A percentile compares a stretch with the other conserved stretches of the same genome.
phyloP scores from a whole-genome alignment of 768 basidiomycete species.

The Lentinula edodes region DNA sequence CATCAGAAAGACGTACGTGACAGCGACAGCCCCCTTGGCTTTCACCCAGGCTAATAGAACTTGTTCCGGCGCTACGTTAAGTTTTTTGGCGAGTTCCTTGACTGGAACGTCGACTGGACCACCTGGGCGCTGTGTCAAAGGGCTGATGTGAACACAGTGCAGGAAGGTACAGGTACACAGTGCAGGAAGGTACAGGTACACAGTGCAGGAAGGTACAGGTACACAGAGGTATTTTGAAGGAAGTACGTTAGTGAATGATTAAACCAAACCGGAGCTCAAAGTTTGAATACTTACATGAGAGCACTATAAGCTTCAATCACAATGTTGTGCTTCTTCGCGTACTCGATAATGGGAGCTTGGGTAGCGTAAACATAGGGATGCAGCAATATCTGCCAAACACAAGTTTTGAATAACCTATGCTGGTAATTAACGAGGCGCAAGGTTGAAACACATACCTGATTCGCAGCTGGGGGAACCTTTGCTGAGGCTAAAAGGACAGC shows the following conservation, averaged over 20 bases:
- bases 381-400: slow-evolving; percentile 44
- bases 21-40: slow-evolving; percentile 57
- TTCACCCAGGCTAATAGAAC: slow-evolving; percentile 70
- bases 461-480: slow-evolving; percentile 59
- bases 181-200: too few species aligned
- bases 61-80: slow-evolving; percentile 55
- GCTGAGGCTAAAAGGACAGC: slow-evolving; percentile 49
- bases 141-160: neutral
- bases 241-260: too few species aligned
- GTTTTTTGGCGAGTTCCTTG: slow-evolving; percentile 42
- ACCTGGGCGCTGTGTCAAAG: slow-evolving; percentile 21
- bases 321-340: slow-evolving; percentile 50
- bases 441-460: slow-evolving; percentile 42
- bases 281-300: slow-evolving; percentile 40
- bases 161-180: too few species aligned
- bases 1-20: slow-evolving; percentile 40
- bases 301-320: slow-evolving; percentile 69
- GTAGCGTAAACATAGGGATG: slow-evolving; percentile 64
- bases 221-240: too few species aligned
- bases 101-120: slow-evolving; percentile 63
- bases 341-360: slow-evolving; percentile 54
- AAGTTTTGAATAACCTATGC: too few species aligned
- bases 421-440: too few species aligned
- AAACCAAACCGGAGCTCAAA: neutral
- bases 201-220: too few species aligned